phyloP scores from a whole-genome alignment of 148 eudicot genomes.

The Euryodendron excelsum region DNA sequence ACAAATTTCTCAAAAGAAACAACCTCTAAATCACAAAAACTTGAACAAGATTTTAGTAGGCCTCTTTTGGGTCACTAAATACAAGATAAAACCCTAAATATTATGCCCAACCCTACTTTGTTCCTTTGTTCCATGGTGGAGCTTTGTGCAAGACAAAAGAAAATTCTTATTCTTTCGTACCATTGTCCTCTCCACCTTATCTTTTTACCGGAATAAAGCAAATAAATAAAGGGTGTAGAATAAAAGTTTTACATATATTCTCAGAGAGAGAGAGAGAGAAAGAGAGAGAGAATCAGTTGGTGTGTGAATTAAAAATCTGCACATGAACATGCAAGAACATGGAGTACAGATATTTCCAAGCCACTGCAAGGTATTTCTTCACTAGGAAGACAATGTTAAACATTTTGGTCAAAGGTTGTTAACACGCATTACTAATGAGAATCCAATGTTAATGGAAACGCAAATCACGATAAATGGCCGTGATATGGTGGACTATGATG shows the following conservation, averaged over 20 bases:
- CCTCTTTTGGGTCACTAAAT: slow-evolving; percentile 3
- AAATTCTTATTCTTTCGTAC: slow-evolving; percentile 45
- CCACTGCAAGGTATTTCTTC: slow-evolving; percentile 16
- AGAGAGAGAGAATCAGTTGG: not conserved
- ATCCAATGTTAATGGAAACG: slow-evolving; percentile 24
- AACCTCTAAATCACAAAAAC: not conserved
- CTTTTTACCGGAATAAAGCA: slow-evolving; percentile 37
- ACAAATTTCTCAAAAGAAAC: not conserved
- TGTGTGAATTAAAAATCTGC: not conserved
- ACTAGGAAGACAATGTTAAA: slow-evolving; percentile 19
- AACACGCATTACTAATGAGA: slow-evolving; percentile 17
- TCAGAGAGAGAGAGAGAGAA: not conserved
- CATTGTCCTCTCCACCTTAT: slow-evolving; percentile 25
- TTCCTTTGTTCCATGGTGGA: slow-evolving; percentile 18
- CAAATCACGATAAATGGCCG: slow-evolving; percentile 13
- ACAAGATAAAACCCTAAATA: not conserved
- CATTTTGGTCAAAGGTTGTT: slow-evolving; percentile 34
- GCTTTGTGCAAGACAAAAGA: slow-evolving; percentile 24
- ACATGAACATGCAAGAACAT: slow-evolving; percentile 27
- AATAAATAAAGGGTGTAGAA: slow-evolving; percentile 9
- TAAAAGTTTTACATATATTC: not conserved
- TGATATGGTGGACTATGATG: not conserved
- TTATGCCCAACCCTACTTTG: not conserved
- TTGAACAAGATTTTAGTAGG: not conserved
- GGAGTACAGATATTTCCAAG: slow-evolving; percentile 29